Conservation (phyloP, 2,329 filamentous ascomycete genomes). For the Berkeleyomyces rouxiae region DNA sequence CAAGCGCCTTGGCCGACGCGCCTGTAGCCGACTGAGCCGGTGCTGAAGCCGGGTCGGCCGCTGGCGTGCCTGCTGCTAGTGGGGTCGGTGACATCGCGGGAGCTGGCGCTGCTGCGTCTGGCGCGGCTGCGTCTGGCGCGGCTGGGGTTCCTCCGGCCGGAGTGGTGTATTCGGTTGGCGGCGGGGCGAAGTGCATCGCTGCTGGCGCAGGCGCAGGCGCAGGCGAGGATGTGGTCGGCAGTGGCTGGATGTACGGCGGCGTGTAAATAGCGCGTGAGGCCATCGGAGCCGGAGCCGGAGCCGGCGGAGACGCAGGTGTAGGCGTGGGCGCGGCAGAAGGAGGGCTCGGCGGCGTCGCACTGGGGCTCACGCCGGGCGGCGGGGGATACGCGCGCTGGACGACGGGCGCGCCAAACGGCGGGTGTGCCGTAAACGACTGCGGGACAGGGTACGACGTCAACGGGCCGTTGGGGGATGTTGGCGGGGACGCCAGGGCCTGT, state of each 20-base stretch:
- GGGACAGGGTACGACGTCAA: constrained; percentile 21
- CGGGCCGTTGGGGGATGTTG: constrained; percentile 18
- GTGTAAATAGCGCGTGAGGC: neutral
- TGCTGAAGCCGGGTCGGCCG: neutral
- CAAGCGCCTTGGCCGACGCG: constrained; percentile 18
- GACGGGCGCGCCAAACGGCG: constrained; percentile 13
- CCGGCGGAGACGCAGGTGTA: neutral
- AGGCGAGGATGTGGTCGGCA: neutral
- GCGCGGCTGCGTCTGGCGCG: neutral
- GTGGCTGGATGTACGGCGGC: neutral
- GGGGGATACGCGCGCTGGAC: constrained; percentile 18
- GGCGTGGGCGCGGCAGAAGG: neutral
- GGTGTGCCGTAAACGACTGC: constrained; percentile 15
- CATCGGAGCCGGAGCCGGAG: neutral
- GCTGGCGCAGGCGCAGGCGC: neutral
- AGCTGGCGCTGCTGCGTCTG: neutral
- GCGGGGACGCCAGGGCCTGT: constrained; percentile 18
- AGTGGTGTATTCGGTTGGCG: constrained; percentile 9
- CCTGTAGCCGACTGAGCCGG: neutral
- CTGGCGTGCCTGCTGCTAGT: neutral
- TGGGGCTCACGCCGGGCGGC: constrained; percentile 15
- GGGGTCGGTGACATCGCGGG: constrained; percentile 1
- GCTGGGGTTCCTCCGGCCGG: constrained; percentile 16
- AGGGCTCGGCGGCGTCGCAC: constrained; percentile 12
- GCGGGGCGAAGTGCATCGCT: constrained; percentile 11